Evolutionary conservation across 192 early-diverging fungal species (phyloP).

Genomic region (Gorgonomyces haynaldii): DNA sequence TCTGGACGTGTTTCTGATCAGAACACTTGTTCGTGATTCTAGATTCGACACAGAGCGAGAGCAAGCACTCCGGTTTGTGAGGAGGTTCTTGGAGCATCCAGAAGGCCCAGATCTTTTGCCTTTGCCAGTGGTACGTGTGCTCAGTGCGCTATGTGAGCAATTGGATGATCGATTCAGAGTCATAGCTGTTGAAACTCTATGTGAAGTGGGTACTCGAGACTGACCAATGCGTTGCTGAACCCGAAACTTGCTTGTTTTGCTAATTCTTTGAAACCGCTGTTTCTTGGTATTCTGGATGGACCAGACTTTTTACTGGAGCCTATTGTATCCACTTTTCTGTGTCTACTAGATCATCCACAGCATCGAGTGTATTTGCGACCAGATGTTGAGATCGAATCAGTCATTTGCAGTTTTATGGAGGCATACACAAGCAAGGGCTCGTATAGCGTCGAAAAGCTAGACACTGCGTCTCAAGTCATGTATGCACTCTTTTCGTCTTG

Average conservation of each 20-base stretch:
- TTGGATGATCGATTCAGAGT: slow-evolving; percentile 60
- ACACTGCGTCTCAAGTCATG: slow-evolving; percentile 39
- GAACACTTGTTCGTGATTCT: slow-evolving; percentile 40
- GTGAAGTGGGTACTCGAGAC: slow-evolving; percentile 53
- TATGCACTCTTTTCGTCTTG: slow-evolving; percentile 1
- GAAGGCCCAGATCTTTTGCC: slow-evolving; percentile 49
- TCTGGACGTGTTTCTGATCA: slow-evolving; percentile 63
- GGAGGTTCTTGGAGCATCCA: slow-evolving; percentile 54
- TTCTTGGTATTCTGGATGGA: slow-evolving; percentile 55
- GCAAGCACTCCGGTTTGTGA: slow-evolving; percentile 63
- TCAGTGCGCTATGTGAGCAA: slow-evolving; percentile 70
- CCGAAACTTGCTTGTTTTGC: slow-evolving; percentile 42
- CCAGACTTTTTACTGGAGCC: slow-evolving; percentile 45
- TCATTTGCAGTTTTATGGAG: slow-evolving; percentile 72
- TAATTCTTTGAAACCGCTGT: slow-evolving; percentile 58
- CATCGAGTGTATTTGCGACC: slow-evolving; percentile 56
- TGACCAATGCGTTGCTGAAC: slow-evolving; percentile 40
- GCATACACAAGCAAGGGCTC: slow-evolving; percentile 30
- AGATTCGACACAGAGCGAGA: slow-evolving; percentile 62
- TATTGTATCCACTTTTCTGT: slow-evolving; percentile 53
- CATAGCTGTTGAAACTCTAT: slow-evolving; percentile 64
- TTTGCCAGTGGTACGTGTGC: slow-evolving; percentile 51
- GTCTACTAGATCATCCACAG: slow-evolving; percentile 58
- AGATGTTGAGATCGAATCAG: slow-evolving; percentile 66
- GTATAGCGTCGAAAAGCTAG: slow-evolving; percentile 49